Base-by-base conservation (phyloP, 2,329 filamentous ascomycete genomes). In the Xylariales sp. region DNA sequence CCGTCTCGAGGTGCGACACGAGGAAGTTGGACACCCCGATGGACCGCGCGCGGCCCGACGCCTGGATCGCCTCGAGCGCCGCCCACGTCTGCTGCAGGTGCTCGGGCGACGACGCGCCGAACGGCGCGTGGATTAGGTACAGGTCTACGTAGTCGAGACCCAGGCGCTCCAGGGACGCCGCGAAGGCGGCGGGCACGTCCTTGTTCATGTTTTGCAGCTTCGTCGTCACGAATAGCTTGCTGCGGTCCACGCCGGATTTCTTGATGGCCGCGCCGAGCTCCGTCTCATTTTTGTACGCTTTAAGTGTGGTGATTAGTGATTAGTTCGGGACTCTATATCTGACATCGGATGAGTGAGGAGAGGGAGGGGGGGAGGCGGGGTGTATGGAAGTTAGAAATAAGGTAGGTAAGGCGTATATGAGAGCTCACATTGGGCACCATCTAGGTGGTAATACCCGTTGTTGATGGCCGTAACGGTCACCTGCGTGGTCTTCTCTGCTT, bases 11-110 rank as follows among this genome's bases (percentile, higher is more conserved):
- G 71, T 91, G 81, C 50, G 80, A 75, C 72, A 84, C 80, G 39
- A 87, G 75, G 75, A 91, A 95, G 82, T 95, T 96, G 75, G 90
- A 93, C 14, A 96, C 89, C 59, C 93, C 93, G 72, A 96, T 93
- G 64, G 90, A 88, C 71, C 84, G 86, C 56, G 88, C 89, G 68
- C 87, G 87, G 69, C 91, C 91, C 1, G 87, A 86, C 52, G 86
- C 86, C 76, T 89, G 85, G 83, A 94, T 89, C 36, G 87, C 87
- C 75, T 91, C 88, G 72, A 90, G 76, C 62, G 87, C 83, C 48
- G 85, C 83, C 89, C 89, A 91, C 65, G 83, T 82, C 52, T 78
- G 71, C 76, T 88, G 91, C 77, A 94, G 78, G 43, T 85, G 82
- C 65, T 80, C 80, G 9, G 83, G 82, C 59, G 80, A 77, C 5